Percentiles rank a stretch among this genome's conserved stretches.
Evolutionary conservation across 164 flowering plant species (phyloP).

Genomic region (Vitis cinerea): DNA sequence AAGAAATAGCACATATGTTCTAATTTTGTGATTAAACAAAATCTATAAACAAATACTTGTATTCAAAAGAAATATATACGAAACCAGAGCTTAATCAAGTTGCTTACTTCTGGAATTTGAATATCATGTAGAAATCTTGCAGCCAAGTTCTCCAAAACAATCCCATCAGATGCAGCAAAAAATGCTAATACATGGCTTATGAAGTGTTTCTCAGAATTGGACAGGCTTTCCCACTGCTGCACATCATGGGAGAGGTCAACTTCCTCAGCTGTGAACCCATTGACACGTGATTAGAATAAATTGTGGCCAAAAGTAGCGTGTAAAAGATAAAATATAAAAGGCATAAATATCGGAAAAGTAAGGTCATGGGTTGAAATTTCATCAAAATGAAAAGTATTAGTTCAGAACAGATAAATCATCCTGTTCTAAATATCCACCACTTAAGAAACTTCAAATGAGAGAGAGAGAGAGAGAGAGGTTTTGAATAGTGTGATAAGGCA

Average conservation of each 20-base stretch:
- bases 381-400: too few relatives aligned
- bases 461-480: too few relatives aligned
- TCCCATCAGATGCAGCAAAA: slow-evolving; percentile 94
- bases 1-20: too few relatives aligned
- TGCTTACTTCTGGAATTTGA: slow-evolving; percentile 68
- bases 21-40: not conserved
- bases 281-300: slow-evolving; percentile 13
- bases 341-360: too few relatives aligned
- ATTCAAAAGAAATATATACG: too few relatives aligned
- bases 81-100: not conserved
- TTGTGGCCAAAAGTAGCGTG: too few relatives aligned
- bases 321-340: not conserved
- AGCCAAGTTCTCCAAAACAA: slow-evolving; percentile 86
- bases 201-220: slow-evolving; percentile 69
- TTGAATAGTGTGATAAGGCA: too few relatives aligned
- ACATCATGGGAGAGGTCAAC: slow-evolving; percentile 80
- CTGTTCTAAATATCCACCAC: too few relatives aligned
- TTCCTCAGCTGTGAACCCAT: slow-evolving; percentile 69
- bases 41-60: not conserved
- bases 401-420: too few relatives aligned
- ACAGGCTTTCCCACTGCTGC: slow-evolving; percentile 63
- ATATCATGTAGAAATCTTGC: slow-evolving; percentile 77
- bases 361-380: too few relatives aligned
- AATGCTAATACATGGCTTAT: slow-evolving; percentile 79
- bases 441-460: too few relatives aligned